phyloP scores from a whole-genome alignment of 2,329 filamentous ascomycete genomes.

The Neonectria hederae region DNA sequence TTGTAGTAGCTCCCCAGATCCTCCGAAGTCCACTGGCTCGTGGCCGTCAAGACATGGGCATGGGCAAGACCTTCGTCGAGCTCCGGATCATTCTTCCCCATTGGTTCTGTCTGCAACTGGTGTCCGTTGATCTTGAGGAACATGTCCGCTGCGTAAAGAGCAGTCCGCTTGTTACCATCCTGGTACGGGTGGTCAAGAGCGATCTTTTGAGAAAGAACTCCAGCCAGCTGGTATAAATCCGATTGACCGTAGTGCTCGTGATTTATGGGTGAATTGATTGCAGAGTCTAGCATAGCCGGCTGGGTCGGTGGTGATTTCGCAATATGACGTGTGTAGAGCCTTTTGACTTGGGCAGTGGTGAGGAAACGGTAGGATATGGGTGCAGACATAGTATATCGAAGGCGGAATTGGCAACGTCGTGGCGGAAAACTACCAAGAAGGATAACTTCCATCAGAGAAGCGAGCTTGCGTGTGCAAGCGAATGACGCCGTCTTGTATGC shows the following conservation, averaged over 20 bases:
- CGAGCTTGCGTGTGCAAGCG: no score
- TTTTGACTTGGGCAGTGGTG: conserved; percentile 22
- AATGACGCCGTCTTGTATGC: no score
- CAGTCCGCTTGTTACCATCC: conserved; percentile 34
- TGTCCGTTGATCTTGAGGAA: conserved; percentile 36
- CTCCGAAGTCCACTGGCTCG: conserved; percentile 30
- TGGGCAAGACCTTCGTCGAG: conserved; percentile 18
- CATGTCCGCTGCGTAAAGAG: conserved; percentile 32
- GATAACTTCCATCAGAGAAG: no score
- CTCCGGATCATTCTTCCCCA: neutral
- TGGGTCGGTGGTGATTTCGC: conserved; percentile 15
- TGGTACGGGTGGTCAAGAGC: conserved; percentile 35
- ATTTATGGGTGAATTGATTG: conserved; percentile 26
- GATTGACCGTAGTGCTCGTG: conserved; percentile 30
- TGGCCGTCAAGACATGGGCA: conserved; percentile 30
- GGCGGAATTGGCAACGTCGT: no score
- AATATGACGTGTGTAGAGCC: conserved; percentile 18
- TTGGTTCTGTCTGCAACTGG: conserved; percentile 19
- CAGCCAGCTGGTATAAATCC: conserved; percentile 33
- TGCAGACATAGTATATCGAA: neutral
- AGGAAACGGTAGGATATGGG: conserved; percentile 18
- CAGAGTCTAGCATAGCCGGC: conserved; percentile 27
- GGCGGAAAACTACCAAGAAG: no score
- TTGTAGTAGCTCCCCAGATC: conserved; percentile 28
- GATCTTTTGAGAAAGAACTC: conserved; percentile 33